These are phyloP conservation scores for Penicillium capsulatum DNA, from an alignment of 2,329 filamentous ascomycete genomes.

Conservation along the genomic window DNA sequence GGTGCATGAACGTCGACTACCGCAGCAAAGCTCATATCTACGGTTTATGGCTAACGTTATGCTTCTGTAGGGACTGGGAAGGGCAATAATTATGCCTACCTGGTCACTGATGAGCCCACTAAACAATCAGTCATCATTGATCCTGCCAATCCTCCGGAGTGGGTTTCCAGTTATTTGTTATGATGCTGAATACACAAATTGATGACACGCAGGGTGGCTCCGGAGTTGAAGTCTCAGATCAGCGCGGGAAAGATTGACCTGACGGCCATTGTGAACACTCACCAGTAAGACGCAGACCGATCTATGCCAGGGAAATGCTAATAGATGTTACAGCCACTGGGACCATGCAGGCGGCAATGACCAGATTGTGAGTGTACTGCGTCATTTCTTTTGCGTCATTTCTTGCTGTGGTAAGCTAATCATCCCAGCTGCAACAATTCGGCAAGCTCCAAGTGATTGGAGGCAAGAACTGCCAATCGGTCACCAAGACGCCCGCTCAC, in stretches of 20 bases:
- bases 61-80: slow-evolving; percentile 32
- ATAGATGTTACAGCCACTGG: slow-evolving; percentile 62
- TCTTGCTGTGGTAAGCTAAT: background rate
- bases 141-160: slow-evolving; percentile 51
- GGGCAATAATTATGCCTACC: slow-evolving; percentile 52
- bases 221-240: slow-evolving; percentile 68
- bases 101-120: slow-evolving; percentile 48
- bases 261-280: slow-evolving; percentile 89
- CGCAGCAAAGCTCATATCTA: no score
- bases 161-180: slow-evolving; percentile 19
- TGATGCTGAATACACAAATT: background rate
- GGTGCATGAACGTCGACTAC: no score
- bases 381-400: background rate
- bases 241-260: slow-evolving; percentile 71
- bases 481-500: slow-evolving; percentile 71
- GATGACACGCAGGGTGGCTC: slow-evolving; percentile 53
- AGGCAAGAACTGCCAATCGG: slow-evolving; percentile 77
- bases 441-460: slow-evolving; percentile 73
- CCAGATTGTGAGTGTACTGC: slow-evolving; percentile 60
- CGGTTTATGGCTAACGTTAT: background rate
- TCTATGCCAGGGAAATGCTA: slow-evolving; percentile 2
- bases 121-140: slow-evolving; percentile 51
- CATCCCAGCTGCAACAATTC: slow-evolving; percentile 52
- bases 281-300: slow-evolving; percentile 61
- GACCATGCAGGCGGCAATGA: slow-evolving; percentile 93